Evolutionary conservation across 352 stramenopile genomes (phyloP), one percentile per base, ranked within the genome.

Genomic region (Peronospora belbahrii): DNA sequence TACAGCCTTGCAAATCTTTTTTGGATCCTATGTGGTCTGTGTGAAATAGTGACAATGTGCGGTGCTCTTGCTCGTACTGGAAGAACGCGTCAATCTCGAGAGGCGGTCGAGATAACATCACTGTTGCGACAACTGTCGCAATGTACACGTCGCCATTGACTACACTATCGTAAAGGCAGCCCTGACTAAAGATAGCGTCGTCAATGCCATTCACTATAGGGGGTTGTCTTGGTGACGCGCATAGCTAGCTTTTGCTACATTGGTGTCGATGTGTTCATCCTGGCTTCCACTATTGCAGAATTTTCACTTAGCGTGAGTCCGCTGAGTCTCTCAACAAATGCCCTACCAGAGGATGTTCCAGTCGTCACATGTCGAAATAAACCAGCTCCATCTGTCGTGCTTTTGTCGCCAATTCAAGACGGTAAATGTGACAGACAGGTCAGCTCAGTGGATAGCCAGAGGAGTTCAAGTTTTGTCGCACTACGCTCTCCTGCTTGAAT

Each of bases 131-230:
- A 0, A 69, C 60, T 8, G 18, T 77, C 19, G 40, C 68, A 9
- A 47, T 82, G 38, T 87, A 79, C 42, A 56, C 52, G 7, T 85
- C 75, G 5, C 75, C 72, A 8, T 66, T 88, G 43, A 55, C 60
- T 9, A n/a, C 2, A 70, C 60, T 4, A 70, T 88, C 33, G 56
- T 45, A 14, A 58, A 55, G 3, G 57, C 62, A 4, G 14, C 62
- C n/a, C 38, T n/a, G 8, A 63, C 53, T n/a, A 62, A 76, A 63
- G 30, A 53, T 36, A 2, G 43, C 52, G 15, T 51, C 57, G 4
- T 62, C 46, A 1, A 61, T 66, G 31, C 57, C 57, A 2, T 52
- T 66, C 23, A 57, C 42, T 4, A 48, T 66, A n/a, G 45, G 50
- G 51, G 6, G 35, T 62, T 6, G 50, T 58, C 0, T 61, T 64